Evolutionary conservation across 1,139 yeast genomes (phyloP).

Genomic region (Taphrina confusa): DNA sequence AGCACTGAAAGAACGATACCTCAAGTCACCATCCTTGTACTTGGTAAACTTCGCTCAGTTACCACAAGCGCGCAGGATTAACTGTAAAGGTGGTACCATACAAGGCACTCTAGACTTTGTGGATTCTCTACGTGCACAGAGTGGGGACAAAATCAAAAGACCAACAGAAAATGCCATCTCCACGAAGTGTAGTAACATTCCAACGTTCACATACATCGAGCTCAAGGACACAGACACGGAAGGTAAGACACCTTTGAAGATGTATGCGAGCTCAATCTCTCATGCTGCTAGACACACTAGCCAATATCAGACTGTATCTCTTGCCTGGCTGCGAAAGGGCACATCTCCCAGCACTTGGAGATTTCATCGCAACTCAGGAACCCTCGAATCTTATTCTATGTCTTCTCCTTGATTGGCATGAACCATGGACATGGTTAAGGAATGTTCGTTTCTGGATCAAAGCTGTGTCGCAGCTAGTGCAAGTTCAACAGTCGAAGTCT

Average conservation of each 20-base stretch:
- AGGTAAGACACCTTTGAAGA: slow-evolving; percentile 38
- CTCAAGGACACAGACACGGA: slow-evolving; percentile 46
- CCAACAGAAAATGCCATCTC: slow-evolving; percentile 38
- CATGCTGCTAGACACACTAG: slow-evolving; percentile 39
- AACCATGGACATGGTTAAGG: slow-evolving; percentile 39
- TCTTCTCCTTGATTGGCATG: slow-evolving; percentile 40
- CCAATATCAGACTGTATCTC: slow-evolving; percentile 47
- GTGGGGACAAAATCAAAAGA: not conserved
- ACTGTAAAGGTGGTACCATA: slow-evolving; percentile 10
- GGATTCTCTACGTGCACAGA: not conserved
- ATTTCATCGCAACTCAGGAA: slow-evolving; percentile 7
- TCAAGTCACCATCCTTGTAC: not conserved
- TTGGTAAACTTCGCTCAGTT: not conserved
- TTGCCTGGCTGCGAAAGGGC: slow-evolving; percentile 38
- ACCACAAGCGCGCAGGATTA: not conserved
- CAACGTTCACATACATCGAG: slow-evolving; percentile 49
- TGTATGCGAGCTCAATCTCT: not conserved
- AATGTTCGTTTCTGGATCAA: slow-evolving; percentile 35
- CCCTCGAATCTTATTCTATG: slow-evolving; percentile 33
- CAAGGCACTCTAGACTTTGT: slow-evolving; percentile 10
- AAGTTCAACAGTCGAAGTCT: slow-evolving; percentile 7
- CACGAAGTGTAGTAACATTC: slow-evolving; percentile 44
- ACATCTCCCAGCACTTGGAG: slow-evolving; percentile 31
- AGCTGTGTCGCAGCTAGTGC: slow-evolving; percentile 31
- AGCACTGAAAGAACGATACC: not conserved